Evolutionary conservation across 2,329 filamentous ascomycete genomes (phyloP), one percentile per base, ranked within the genome.

Genomic region (Verticillium isaacii): DNA sequence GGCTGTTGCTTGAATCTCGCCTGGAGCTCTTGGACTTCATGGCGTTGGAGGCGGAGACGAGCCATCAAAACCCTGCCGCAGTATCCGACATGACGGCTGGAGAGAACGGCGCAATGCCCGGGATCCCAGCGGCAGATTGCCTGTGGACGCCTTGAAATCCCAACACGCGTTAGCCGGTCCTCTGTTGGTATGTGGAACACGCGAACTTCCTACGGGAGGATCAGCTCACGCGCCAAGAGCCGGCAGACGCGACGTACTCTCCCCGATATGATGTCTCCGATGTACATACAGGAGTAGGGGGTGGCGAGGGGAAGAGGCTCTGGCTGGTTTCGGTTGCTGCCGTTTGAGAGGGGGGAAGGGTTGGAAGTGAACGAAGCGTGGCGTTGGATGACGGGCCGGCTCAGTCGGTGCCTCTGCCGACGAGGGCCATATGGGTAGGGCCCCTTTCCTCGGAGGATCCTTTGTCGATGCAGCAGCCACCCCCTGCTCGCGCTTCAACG

Each of bases 381-480:
- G 56, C 56, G 56, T 36, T 58, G 56, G 56, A 23, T 58, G 34
- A 23, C 56, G 56, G 56, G 56, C 56, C 56, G 56, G 34, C 29
- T 39, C 25, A 58, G 32, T 37, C 55, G 34, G 32, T 57, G 55
- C 6, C 45, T 52, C 45, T 52, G 55, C 19, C 25, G 54, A 56
- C 32, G 54, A 19, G 12, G 5, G 15, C 55, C 23, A 12, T 32
- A 14, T 25, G 32, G n/a, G n/a, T 23, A 8, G 19, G 17, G 23
- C 32, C n/a, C 32, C 17, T 39, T 19, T 37, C 11, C 17, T 37
- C 32, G 32, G 9, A 37, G 34, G 55, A 12, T 34, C 32, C 32
- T 37, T 32, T 57, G 32, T 34, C 12, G 55, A 37, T 57, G n/a
- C 55, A 12, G 55, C 32, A 7, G 29, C 29, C 23, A 37, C 32